A percentile compares a stretch with the other conserved stretches of the same genome.
Conservation (phyloP, 129 eudicot species). For the Flaveria sonorensis region DNA sequence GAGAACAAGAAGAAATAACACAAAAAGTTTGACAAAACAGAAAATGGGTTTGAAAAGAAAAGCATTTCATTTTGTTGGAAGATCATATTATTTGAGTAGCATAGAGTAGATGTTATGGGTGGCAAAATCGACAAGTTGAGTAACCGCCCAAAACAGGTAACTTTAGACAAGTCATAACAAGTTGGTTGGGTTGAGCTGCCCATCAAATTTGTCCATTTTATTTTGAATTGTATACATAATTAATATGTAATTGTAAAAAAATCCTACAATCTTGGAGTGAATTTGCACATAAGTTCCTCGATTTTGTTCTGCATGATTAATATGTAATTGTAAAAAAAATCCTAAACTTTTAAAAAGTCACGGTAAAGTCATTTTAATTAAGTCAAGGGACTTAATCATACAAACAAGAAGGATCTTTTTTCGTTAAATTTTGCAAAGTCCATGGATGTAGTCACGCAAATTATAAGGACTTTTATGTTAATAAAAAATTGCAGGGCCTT, state of each 20-base stretch:
- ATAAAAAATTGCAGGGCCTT: background rate
- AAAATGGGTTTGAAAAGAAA: background rate
- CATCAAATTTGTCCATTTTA: background rate
- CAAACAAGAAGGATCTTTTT: background rate
- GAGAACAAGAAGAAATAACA: constrained; percentile 3
- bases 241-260: too few species aligned
- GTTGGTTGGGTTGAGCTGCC: background rate
- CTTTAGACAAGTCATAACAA: background rate
- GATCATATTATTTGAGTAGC: background rate
- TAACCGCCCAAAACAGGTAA: background rate
- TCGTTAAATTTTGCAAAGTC: background rate
- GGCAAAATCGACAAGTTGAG: background rate
- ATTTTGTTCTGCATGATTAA: too few species aligned
- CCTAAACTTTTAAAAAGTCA: too few species aligned
- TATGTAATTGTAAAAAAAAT: too few species aligned
- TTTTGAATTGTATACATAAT: too few species aligned
- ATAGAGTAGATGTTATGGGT: background rate
- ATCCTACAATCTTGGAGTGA: too few species aligned
- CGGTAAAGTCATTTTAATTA: too few species aligned
- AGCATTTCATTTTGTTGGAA: background rate
- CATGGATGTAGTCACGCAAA: too few species aligned
- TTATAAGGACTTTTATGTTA: too few species aligned
- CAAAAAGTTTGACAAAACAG: constrained; percentile 1
- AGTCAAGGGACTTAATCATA: too few species aligned
- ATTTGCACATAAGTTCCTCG: too few species aligned